Base-by-base conservation (phyloP, 495 filamentous ascomycete genomes). In the Tuber calosporum region DNA sequence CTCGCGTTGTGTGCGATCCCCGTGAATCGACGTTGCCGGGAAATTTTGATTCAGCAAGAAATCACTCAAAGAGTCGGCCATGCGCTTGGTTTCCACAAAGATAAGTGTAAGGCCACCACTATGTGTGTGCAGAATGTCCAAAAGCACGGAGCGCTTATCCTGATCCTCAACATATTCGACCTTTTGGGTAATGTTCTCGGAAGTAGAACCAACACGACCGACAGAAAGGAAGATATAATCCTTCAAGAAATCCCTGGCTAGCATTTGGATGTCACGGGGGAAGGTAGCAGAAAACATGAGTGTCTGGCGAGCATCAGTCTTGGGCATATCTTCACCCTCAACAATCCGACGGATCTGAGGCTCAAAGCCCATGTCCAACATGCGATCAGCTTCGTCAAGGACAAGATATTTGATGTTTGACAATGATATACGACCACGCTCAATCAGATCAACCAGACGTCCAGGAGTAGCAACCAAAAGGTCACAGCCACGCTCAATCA, bases 321-420 rank as follows among this genome's bases (percentile, higher is more conserved):
- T 84, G 45, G 96, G 95, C 95, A 98, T 97, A 82, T 99, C 95
- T 84, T 97, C 95, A 75, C 92, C 92, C 84, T 99, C 94, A 37
- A 99, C 94, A 79, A 99, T 98, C 78, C 95, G 91, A 77, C 95
- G 94, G 83, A 99, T 97, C 84, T 99, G 95, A 80, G 95, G 95
- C 87, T 99, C 95, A 87, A 99, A 99, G 91, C 95, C 95, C 95
- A 99, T 98, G 86, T 99, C 95, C 87, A 99, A 86, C 95, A 99
- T 98, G 83, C 96, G 96, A 86, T 99, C 95, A 83, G 95, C 95
- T 87, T 99, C 95, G 79, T 99, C 95, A 48, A 99, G 91, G 77
- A 99, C 92, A n/a, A 99, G 87, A 82, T 97, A 99, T 85, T 97
- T 97, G 89, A 98, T 97, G 36, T 95, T 97, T 77, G 88, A 86